phyloP scores from a whole-genome alignment of 495 filamentous ascomycete species.

The Filosporella fistucella region DNA sequence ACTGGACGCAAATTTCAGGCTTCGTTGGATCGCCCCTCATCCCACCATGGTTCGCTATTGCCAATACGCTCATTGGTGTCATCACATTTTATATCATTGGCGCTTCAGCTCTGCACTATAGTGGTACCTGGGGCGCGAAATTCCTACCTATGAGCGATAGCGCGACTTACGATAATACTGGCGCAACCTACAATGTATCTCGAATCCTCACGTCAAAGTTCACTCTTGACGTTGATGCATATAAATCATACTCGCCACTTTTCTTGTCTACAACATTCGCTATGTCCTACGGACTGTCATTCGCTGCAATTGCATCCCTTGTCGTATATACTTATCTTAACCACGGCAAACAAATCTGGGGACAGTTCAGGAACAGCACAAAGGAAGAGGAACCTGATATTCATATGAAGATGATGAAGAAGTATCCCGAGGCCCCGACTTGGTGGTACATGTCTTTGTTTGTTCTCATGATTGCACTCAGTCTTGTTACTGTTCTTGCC shows the following conservation, averaged over 20 bases:
- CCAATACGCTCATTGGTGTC: constrained; percentile 60
- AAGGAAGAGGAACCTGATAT: constrained; percentile 22
- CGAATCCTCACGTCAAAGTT: constrained; percentile 44
- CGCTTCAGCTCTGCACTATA: constrained; percentile 52
- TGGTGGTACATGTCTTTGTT: constrained; percentile 54
- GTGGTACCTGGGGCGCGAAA: constrained; percentile 58
- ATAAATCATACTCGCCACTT: constrained; percentile 57
- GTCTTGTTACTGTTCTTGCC: constrained; percentile 57
- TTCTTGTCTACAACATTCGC: constrained; percentile 62
- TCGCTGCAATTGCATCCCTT: constrained; percentile 63
- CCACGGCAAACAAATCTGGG: constrained; percentile 59
- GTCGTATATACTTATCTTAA: constrained; percentile 62
- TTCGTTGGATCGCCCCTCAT: constrained; percentile 51
- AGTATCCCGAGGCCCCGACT: constrained; percentile 53
- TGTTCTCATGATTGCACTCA: constrained; percentile 50
- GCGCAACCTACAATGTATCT: constrained; percentile 47
- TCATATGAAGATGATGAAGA: constrained; percentile 55
- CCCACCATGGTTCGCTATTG: constrained; percentile 52
- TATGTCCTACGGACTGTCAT: constrained; percentile 64
- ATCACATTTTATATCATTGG: constrained; percentile 46
- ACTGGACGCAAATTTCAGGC: constrained; percentile 39
- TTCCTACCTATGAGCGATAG: constrained; percentile 58
- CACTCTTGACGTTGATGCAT: constrained; percentile 47
- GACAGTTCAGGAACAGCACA: constrained; percentile 16
- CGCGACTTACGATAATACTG: constrained; percentile 59